Base-by-base conservation (phyloP, 139 green algal species). In the Parachlorella kessleri region DNA sequence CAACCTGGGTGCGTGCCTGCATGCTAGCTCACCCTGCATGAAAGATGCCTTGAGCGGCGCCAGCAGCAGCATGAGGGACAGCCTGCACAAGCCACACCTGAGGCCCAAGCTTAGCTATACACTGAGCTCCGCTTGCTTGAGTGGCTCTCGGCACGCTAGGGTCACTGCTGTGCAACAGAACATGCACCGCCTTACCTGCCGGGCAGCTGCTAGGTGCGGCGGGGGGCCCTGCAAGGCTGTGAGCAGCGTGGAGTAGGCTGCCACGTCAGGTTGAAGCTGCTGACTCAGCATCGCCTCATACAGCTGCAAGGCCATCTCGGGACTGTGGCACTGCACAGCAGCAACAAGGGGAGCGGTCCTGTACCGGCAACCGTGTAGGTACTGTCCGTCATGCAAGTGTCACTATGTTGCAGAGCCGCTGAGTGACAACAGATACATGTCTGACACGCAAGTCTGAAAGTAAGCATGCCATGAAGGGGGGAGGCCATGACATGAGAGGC, bases 211-310 rank as follows among this genome's bases (percentile, higher is more conserved):
- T 14, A 30, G 23, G 24, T 37, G 24, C 63, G 63, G 26, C 24
- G 42, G 75, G 0, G 75, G 33, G 48, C 75, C 75, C 26, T 81
- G 75, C 35, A 81, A 66, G 0, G 75, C 66, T 1, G 42, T 35
- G 4, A 81, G 75, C 75, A 81, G 42, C 9, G 75, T 68, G 26
- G 66, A 74, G 66, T 81, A 81, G 35, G 75, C 48, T 18, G 75
- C 75, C 0, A 81, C 66, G 36, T 81, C 75, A 4, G 75, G 75
- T n/a, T 32, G 26, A 65, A 81, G 39, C 40, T 32, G 21, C 5
- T 40, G 6, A 30, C 8, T 33, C 48, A 33, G 37, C 75, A 81
- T 75, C 14, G 72, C 39, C 36, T 41, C 28, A 55, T 69, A 81
- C 42, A 75, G 40, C 3, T 30, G 9, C 66, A 81, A 6, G 6